Evolutionary conservation across 768 basidiomycete species (phyloP), one percentile per base, ranked within the genome.

Genomic region (Coprinellus aureogranulatus): DNA sequence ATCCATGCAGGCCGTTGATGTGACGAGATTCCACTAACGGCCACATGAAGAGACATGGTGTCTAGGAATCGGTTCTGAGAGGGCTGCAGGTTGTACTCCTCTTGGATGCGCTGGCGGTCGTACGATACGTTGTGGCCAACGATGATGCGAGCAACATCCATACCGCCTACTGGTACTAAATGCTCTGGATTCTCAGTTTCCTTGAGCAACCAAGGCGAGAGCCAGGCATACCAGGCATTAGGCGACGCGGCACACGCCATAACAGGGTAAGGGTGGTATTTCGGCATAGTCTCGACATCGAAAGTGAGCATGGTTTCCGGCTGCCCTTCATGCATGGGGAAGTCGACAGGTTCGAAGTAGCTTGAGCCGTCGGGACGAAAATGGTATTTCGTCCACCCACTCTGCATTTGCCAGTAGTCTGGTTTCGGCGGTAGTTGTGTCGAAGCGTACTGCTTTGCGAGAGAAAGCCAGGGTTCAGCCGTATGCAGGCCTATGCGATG

Each of bases 41-140:
- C 93, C 51, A 94, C 88, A 68, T 99, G 96, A 5, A 99, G 77
- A 1, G 94, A 85, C 85, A 99, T 92, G 0, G 96, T 99, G 69
- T 98, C 96, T 49, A 98, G 71, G 68, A 90, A 99, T 5, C 95
- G 85, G 31, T 82, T 94, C 51, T 80, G 72, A 0, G 89, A 89
- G 0, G 81, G 79, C 1, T 73, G 64, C 5, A 96, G 67, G 61
- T 74, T 74, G 68, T 98, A 98, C 70, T 99, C 97, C 60, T 96
- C 90, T 28, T 71, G 68, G 31, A 96, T 76, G 11, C 95, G 82
- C 16, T 84, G 87, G 18, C 95, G 84, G 70, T 99, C 97, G 70
- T 94, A 98, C 0, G 94, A 90, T 42, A 98, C 88, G 65, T 97
- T 97, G 71, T 99, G 97, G 2, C 97, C 96, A 28, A 98, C 86